A percentile compares a stretch with the other conserved stretches of the same genome.
Evolutionary conservation across 2,329 filamentous ascomycete genomes (phyloP).

Genomic region (Zarea fungicola): DNA sequence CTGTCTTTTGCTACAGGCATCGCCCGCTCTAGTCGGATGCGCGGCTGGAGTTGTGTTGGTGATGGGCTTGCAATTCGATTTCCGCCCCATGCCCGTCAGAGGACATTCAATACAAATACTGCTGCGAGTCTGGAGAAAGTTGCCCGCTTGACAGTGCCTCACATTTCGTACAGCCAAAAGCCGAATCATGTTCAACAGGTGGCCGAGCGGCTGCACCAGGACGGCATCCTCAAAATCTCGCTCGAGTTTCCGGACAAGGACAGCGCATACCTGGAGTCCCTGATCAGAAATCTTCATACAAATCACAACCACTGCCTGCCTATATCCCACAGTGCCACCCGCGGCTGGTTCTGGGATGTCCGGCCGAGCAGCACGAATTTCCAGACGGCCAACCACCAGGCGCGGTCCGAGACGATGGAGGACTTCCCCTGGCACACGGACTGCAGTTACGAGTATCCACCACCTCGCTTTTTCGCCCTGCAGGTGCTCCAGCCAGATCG

Average conservation of each 20-base stretch:
- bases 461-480: slow-evolving; percentile 35
- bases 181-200: slow-evolving; percentile 1
- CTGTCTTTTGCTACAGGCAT: background rate
- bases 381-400: slow-evolving; percentile 27
- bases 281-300: slow-evolving; percentile 29
- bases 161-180: background rate
- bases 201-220: background rate
- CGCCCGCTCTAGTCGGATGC: background rate
- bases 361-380: slow-evolving; percentile 25
- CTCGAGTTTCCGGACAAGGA: slow-evolving; percentile 27
- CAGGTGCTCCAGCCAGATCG: slow-evolving; percentile 37
- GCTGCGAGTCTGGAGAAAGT: background rate
- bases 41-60: background rate
- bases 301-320: slow-evolving; percentile 32
- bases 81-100: background rate
- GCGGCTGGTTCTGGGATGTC: slow-evolving; percentile 42
- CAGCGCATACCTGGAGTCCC: slow-evolving; percentile 29
- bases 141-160: no score
- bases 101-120: background rate
- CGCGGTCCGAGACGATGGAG: slow-evolving; percentile 37
- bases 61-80: background rate
- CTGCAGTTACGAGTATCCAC: slow-evolving; percentile 35
- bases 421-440: slow-evolving; percentile 41
- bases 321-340: slow-evolving; percentile 34
- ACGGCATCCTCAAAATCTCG: slow-evolving; percentile 32